Base-by-base conservation (phyloP, 805 yeast species). In the Lachancea cidri region DNA sequence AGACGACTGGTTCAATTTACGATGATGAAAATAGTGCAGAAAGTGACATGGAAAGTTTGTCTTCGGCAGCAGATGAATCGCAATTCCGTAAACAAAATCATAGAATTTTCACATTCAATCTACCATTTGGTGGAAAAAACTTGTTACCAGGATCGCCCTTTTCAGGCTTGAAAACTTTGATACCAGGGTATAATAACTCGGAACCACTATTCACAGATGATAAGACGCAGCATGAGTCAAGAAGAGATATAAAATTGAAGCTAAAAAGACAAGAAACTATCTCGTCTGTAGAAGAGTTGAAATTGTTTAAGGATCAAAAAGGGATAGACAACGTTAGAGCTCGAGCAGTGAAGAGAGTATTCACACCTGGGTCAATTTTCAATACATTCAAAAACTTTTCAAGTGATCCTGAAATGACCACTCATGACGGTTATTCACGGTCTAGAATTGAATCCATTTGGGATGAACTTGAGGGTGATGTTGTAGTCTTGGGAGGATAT, bases 401-500 rank as follows among this genome's bases (percentile, higher is more conserved):
- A 14, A 17, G 27, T 14, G 50, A 52, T 38, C 45, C 48, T n/a
- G 45, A 53, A 32, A 42, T 42, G 16, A 38, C 41, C 9, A 52
- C 61, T 2, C 30, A 39, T 1, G 65, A 61, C 37, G 64, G 63
- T 2, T 58, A 55, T 33, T 37, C 43, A 7, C 41, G 32, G 6
- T 33, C 45, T 5, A 45, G 63, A 19, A 24, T 58, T 39, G 73
- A 74, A 22, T 57, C 73, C 1, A 68, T 81, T 2, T 83, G 71
- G 70, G 72, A 74, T 44, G 74, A 74, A 18, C 50, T 87, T 1
- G 81, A 79, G 17, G 96, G 96, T 4, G 88, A 88, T 54, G 71
- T 89, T 2, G 76, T 89, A 2, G 68, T 89, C 1, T 44, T 89
- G 60, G 96, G 96, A 4, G 97, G 97, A 0, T 89, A 84, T 61